These are phyloP conservation scores for Ustulina deusta DNA, from an alignment of 2,329 filamentous ascomycete species.

Conservation along the genomic window DNA sequence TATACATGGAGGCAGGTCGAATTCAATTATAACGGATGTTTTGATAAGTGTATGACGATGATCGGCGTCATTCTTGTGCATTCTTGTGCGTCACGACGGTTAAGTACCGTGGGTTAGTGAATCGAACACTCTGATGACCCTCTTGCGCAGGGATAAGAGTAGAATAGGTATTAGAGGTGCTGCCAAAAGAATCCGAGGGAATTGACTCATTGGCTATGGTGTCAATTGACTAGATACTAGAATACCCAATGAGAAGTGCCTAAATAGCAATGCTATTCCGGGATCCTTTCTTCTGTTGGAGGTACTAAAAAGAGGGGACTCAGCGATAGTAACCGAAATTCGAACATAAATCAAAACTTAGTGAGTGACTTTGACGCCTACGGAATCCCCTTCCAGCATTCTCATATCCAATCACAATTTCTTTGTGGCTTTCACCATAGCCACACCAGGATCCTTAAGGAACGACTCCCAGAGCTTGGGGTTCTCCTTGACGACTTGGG, in stretches of 20 bases:
- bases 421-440: constrained; percentile 42
- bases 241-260: not conserved
- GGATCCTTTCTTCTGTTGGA: too few species aligned
- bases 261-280: not conserved
- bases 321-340: not conserved
- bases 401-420: constrained; percentile 13
- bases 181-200: not conserved
- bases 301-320: not conserved
- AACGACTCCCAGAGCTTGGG: constrained; percentile 44
- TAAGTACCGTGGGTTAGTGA: not conserved
- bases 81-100: constrained; percentile 8
- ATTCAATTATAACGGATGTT: not conserved
- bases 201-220: not conserved
- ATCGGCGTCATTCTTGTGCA: constrained; percentile 13
- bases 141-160: not conserved
- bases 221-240: not conserved
- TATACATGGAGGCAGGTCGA: not conserved
- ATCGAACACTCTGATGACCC: not conserved
- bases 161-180: not conserved
- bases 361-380: not conserved
- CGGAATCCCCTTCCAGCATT: not conserved
- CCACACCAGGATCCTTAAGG: constrained; percentile 41
- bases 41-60: constrained; percentile 22
- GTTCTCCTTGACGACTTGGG: constrained; percentile 41
- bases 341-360: not conserved